Base-by-base conservation (phyloP, 352 stramenopile genomes). In the Phytophthora citricola region DNA sequence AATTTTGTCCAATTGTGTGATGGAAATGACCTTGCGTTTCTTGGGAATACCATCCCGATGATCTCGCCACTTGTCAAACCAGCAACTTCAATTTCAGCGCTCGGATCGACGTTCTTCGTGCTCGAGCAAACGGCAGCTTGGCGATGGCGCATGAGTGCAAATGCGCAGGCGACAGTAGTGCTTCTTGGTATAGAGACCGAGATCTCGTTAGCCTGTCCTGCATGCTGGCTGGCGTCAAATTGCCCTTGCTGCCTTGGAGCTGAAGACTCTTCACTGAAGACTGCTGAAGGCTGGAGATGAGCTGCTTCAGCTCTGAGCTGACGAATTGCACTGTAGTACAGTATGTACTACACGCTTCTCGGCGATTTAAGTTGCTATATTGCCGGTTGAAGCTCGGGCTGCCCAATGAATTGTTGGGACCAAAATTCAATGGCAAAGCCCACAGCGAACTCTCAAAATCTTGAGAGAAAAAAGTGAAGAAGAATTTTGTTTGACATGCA, bases 381-480 rank as follows among this genome's bases (percentile, higher is more conserved):
- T 44, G 52, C 61, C 36, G 46, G 53, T 69, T 64, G 61, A 69
- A 69, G n/a, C 36, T 69, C 22, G 8, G 60, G 10, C 8, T 31
- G 36, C 39, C 51, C 36, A 50, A 63, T 52, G 24, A 29, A 53
- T 69, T 63, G 52, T 51, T 24, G 26, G 8, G 38, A 47, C 45
- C 44, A 52, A 69, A 54, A 55, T 60, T 66, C 47, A 70, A 59
- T 47, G 10, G 56, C 56, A 63, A 56, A 63, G 45, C 56, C 14
- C 11, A 36, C 31, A 48, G 8, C 45, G 44, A 53, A 40, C 32
- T 41, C 9, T n/a, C 32, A 49, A 63, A n/a, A 15, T 15, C 24
- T 58, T 36, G 8, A 12, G 31, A 36, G 62, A 4, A 51, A 40
- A 58, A 54, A 44, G 47, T 27, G 27, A 12, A 47, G 40, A 54